Base-by-base conservation (phyloP, 2,329 filamentous ascomycete genomes). In the Tricladium varicosporioides region DNA sequence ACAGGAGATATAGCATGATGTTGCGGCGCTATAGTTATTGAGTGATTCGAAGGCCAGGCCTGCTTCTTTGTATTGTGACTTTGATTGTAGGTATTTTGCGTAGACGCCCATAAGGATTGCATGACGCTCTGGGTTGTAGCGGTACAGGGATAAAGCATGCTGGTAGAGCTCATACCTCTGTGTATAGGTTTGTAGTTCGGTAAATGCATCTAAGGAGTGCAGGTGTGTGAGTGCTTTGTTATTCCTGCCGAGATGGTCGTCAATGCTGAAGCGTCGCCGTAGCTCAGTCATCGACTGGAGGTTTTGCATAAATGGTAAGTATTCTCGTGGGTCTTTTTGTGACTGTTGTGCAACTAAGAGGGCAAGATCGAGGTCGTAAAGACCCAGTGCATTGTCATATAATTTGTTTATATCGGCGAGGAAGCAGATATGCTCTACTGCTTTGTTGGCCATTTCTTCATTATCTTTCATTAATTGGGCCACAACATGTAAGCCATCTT, bases 371-470 rank as follows among this genome's bases (percentile, higher is more conserved):
- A 99, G 82, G 67, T 97, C 87, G 70, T 99, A 99, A 2, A 97
- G 78, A 1, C 92, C 92, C 1, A 99, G 79, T 0, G 94, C 90
- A 59, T 92, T 87, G 60, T 97, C 91, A 67, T 96, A 99, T 0
- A 99, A 82, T 42, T 86, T 86, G 71, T 97, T 95, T 47, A 95
- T 88, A 72, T 99, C 94, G 0, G 92, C 91, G 44, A 99, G 81
- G 78, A 99, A 99, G 78, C 92, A 97, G 59, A 99, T 97, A 69
- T 99, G 94, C 70, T 97, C 92, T 18, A 97, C 88, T 0, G 93
- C 93, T 71, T 87, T 88, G 64, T 97, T 93, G 0, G 91, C 91
- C 63, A 92, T 80, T 52, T 85, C 81, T 44, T 84, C 78, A 50
- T 88, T 83, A 63, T 87, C 81, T 54, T 82, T 60, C 78, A 85